Percentiles rank a stretch among this genome's conserved stretches.
Evolutionary conservation across 192 early-diverging fungal genomes (phyloP).

Genomic region (Backusella sp.): DNA sequence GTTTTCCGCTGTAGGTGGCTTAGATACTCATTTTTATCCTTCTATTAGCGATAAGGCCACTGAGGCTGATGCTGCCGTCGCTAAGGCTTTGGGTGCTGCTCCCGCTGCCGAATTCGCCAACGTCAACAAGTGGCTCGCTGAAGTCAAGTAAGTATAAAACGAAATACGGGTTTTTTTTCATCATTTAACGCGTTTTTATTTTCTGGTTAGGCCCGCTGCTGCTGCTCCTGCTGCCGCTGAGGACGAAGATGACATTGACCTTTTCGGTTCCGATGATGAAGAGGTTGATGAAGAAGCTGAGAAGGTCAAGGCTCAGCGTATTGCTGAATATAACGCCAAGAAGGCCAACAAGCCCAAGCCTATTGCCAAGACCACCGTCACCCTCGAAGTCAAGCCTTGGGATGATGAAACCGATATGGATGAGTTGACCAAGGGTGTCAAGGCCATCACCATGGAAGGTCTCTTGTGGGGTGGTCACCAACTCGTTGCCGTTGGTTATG

Average conservation of each 20-base stretch:
- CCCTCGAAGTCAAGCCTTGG: constrained; percentile 97
- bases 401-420: constrained; percentile 93
- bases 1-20: neutral
- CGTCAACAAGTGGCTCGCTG: constrained; percentile 33
- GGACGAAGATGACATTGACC: constrained; percentile 93
- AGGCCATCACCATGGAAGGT: constrained; percentile 80
- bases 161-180: neutral
- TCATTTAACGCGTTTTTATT: neutral
- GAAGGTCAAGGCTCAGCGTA: constrained; percentile 81
- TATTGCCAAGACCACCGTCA: constrained; percentile 90
- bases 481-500: constrained; percentile 85
- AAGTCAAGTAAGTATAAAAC: constrained; percentile 28
- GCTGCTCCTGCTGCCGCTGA: constrained; percentile 62
- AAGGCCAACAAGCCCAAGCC: constrained; percentile 87
- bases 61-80: constrained; percentile 30
- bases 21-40: neutral
- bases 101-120: constrained; percentile 36
- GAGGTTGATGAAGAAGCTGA: constrained; percentile 91
- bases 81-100: constrained; percentile 36
- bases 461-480: constrained; percentile 85
- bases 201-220: constrained; percentile 39
- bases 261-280: constrained; percentile 94
- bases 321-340: constrained; percentile 89
- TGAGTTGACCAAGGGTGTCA: constrained; percentile 71
- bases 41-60: constrained; percentile 19